Evolutionary conservation across 2,329 filamentous ascomycete species (phyloP).

Genomic region (Sporothrix dimorphospora): DNA sequence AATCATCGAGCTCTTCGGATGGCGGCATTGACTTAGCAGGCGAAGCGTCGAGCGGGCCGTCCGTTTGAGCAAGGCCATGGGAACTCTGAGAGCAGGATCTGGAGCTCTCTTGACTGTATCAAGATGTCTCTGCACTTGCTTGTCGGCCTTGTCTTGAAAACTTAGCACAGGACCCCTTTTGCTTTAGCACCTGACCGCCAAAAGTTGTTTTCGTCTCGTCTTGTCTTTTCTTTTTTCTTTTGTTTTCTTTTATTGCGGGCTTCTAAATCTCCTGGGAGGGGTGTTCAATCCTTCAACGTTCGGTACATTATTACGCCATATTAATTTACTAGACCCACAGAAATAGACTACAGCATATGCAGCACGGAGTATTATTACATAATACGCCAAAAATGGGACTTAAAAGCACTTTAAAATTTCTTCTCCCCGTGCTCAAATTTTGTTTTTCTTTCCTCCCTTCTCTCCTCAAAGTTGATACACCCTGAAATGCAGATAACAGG

Average conservation of each 20-base stretch:
- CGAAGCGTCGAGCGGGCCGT: neutral
- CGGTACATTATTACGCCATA: too few species aligned
- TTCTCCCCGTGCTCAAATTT: slow-evolving; percentile 6
- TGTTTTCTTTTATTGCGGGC: neutral
- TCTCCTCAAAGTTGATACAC: slow-evolving; percentile 58
- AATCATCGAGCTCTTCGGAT: neutral
- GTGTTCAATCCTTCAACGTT: neutral
- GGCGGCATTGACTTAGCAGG: neutral
- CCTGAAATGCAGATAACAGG: slow-evolving; percentile 59
- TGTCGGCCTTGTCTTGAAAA: neutral
- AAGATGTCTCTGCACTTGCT: neutral
- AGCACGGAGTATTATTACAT: neutral
- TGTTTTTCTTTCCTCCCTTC: slow-evolving; percentile 43
- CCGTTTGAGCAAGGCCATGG: neutral
- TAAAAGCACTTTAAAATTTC: neutral
- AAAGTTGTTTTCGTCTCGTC: neutral
- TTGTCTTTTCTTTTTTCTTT: neutral
- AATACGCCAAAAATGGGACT: neutral
- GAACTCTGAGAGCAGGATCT: neutral
- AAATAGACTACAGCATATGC: neutral
- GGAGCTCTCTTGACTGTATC: neutral
- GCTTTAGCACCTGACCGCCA: too few species aligned
- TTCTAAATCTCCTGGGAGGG: neutral
- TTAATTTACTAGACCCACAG: neutral
- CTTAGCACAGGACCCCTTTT: too few species aligned